A percentile compares a stretch with the other conserved stretches of the same genome.
These are phyloP conservation scores for Heracleum sosnowskyi DNA, from an alignment of 129 eudicot species.

Conservation along the genomic window DNA sequence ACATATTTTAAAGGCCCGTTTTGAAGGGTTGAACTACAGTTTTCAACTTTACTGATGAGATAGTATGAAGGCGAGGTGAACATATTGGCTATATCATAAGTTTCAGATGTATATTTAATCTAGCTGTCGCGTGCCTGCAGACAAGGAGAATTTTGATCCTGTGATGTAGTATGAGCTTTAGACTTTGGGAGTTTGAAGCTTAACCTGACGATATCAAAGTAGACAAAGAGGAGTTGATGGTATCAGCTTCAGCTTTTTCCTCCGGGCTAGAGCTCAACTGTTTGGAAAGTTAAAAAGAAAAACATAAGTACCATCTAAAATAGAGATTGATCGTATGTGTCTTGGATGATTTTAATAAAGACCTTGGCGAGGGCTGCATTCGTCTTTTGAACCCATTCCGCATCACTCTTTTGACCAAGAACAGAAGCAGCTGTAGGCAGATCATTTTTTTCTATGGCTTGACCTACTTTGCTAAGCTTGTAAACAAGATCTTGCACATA, in stretches of 20 bases:
- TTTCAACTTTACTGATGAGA: neutral
- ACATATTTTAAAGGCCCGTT: neutral
- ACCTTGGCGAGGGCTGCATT: slow-evolving; percentile 87
- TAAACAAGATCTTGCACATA: slow-evolving; percentile 85
- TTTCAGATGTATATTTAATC: neutral
- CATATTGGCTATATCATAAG: neutral
- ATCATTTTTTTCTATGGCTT: slow-evolving; percentile 90
- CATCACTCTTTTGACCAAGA: slow-evolving; percentile 61
- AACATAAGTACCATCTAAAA: neutral
- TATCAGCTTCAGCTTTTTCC: slow-evolving; percentile 64
- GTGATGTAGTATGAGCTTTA: neutral
- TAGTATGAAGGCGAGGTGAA: neutral
- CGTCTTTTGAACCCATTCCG: slow-evolving; percentile 78
- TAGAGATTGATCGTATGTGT: neutral
- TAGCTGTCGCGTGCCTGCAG: neutral
- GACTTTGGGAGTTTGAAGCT: neutral
- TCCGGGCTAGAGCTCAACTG: slow-evolving; percentile 81
- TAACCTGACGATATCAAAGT: slow-evolving; percentile 78
- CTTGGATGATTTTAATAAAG: neutral
- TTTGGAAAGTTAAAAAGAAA: slow-evolving; percentile 12
- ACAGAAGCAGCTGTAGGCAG: slow-evolving; percentile 71
- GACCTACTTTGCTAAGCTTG: slow-evolving; percentile 84
- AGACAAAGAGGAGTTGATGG: slow-evolving; percentile 57
- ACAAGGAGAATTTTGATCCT: neutral
- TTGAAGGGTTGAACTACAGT: neutral